These are phyloP conservation scores for Dillenia turbinata DNA, from an alignment of 164 flowering plant genomes.

Conservation along the genomic window DNA sequence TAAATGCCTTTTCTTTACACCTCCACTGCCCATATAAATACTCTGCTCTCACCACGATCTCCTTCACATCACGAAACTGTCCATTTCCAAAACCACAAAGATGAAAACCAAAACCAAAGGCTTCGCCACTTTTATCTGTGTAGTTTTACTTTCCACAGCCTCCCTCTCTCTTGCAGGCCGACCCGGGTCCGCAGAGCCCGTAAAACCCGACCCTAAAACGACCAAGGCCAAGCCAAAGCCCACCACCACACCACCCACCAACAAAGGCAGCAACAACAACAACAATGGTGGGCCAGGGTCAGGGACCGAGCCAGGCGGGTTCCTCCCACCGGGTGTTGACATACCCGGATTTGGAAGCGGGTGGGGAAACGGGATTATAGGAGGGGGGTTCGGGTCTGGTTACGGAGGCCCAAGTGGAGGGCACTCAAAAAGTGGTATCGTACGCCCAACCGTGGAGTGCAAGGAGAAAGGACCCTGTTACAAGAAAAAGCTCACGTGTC, in stretches of 20 bases:
- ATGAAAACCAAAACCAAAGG: slow-evolving; percentile 20
- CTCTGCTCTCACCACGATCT: not conserved
- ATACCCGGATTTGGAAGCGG: slow-evolving; percentile 50
- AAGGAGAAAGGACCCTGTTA: slow-evolving; percentile 75
- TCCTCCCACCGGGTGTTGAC: slow-evolving; percentile 34
- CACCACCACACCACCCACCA: slow-evolving; percentile 5
- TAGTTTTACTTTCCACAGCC: slow-evolving; percentile 26
- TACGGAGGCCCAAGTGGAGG: slow-evolving; percentile 74
- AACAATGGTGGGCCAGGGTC: slow-evolving; percentile 11
- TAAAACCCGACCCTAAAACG: slow-evolving; percentile 13
- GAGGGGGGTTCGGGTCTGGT: slow-evolving; percentile 79
- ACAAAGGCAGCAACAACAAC: slow-evolving; percentile 2
- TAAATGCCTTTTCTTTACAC: not conserved
- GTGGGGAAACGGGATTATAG: slow-evolving; percentile 32
- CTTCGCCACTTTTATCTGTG: slow-evolving; percentile 17
- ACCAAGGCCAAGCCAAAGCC: slow-evolving; percentile 5
- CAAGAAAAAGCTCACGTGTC: slow-evolving; percentile 73
- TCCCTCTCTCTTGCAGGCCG: slow-evolving; percentile 24
- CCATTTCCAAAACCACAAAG: slow-evolving; percentile 2
- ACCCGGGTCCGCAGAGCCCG: slow-evolving; percentile 18
- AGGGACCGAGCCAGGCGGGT: slow-evolving; percentile 25
- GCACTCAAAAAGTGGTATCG: slow-evolving; percentile 40
- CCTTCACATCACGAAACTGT: not conserved
- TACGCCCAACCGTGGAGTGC: slow-evolving; percentile 62
- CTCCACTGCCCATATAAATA: not conserved